Evolutionary conservation across 805 yeast species (phyloP).

Genomic region (Cyberlindnera misumaiensis): DNA sequence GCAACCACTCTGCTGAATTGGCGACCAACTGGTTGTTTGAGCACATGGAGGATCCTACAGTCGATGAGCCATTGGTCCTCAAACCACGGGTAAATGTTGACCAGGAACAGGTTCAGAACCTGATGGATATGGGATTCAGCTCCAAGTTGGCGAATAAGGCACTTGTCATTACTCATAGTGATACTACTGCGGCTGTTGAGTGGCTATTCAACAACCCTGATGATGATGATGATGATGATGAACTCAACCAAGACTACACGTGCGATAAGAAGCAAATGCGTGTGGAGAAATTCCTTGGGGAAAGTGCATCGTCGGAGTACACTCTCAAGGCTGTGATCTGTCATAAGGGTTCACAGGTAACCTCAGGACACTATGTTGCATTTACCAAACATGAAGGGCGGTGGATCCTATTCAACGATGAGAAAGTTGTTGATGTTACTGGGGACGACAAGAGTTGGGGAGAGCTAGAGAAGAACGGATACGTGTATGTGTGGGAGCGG

Average conservation of each 20-base stretch:
- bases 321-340: conserved; percentile 59
- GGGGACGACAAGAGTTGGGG: conserved; percentile 25
- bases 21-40: conserved; percentile 90
- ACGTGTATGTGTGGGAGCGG: conserved; percentile 33
- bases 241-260: conserved; percentile 26
- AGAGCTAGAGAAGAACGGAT: conserved; percentile 37
- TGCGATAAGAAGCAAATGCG: conserved; percentile 3
- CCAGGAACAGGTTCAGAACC: conserved; percentile 36
- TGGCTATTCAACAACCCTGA: conserved; percentile 86
- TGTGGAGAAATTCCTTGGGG: conserved; percentile 4
- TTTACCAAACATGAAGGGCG: conserved; percentile 45
- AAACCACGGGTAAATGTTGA: conserved; percentile 21
- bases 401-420: conserved; percentile 83
- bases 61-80: conserved; percentile 42
- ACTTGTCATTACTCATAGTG: conserved; percentile 47
- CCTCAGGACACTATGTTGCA: conserved; percentile 86
- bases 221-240: conserved; percentile 61
- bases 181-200: conserved; percentile 74
- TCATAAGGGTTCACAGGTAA: conserved; percentile 82
- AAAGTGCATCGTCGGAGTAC: conserved; percentile 27
- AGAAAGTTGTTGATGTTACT: conserved; percentile 63
- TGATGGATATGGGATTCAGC: conserved; percentile 76
- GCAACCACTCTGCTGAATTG: conserved; percentile 54
- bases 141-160: conserved; percentile 66
- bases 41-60: conserved; percentile 78